These are phyloP conservation scores for Mycena latifolia DNA, from an alignment of 768 basidiomycete genomes.

Conservation along the genomic window DNA sequence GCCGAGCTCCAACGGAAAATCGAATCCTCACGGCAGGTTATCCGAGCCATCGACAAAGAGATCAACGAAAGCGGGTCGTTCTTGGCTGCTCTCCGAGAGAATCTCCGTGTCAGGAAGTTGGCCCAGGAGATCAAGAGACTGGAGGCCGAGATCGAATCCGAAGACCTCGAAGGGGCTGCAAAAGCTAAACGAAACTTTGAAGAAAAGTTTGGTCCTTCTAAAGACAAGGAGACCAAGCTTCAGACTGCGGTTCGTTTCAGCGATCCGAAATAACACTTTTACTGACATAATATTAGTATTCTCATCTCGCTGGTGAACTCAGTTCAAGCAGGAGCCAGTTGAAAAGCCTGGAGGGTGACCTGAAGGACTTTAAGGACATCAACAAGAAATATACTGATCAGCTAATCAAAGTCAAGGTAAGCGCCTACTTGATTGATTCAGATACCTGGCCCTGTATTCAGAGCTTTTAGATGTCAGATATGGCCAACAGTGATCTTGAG, in stretches of 20 bases:
- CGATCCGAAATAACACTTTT: neutral
- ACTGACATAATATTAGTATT: slow-evolving; percentile 61
- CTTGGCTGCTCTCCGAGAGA: slow-evolving; percentile 82
- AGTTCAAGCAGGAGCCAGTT: slow-evolving; percentile 77
- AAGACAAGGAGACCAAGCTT: slow-evolving; percentile 78
- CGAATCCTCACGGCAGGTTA: slow-evolving; percentile 53
- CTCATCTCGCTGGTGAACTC: slow-evolving; percentile 88
- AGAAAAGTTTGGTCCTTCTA: slow-evolving; percentile 78
- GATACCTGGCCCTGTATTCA: neutral
- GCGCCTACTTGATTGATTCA: neutral
- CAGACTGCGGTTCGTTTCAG: slow-evolving; percentile 68
- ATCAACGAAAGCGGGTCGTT: slow-evolving; percentile 81
- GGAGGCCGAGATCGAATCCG: slow-evolving; percentile 76
- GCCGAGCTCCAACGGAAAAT: slow-evolving; percentile 51
- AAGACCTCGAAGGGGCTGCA: slow-evolving; percentile 89
- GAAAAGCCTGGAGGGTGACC: slow-evolving; percentile 73
- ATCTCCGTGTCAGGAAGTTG: slow-evolving; percentile 81
- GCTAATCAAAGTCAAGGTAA: slow-evolving; percentile 93
- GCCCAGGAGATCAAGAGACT: slow-evolving; percentile 73
- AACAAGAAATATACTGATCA: slow-evolving; percentile 91
- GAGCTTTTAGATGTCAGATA: slow-evolving; percentile 87
- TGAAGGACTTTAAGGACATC: slow-evolving; percentile 89
- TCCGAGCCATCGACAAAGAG: slow-evolving; percentile 79
- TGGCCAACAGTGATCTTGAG: slow-evolving; percentile 97
- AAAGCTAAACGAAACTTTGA: slow-evolving; percentile 89